These are phyloP conservation scores for Pythium vanterpoolii DNA, from an alignment of 352 stramenopile genomes.

Conservation along the genomic window DNA sequence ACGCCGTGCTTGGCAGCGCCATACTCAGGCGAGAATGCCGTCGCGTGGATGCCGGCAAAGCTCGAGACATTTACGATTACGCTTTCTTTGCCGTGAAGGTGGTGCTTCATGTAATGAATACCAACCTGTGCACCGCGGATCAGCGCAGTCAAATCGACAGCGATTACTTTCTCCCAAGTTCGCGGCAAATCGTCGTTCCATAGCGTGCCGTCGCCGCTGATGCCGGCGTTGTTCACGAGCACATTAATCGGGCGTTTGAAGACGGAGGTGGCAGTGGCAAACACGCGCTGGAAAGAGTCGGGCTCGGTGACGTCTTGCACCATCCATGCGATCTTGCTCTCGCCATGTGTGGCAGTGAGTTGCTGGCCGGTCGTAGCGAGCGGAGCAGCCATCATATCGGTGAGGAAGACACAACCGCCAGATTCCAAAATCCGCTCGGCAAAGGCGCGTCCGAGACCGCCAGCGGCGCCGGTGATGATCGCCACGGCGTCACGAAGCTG, in stretches of 20 bases:
- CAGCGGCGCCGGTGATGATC: constrained; percentile 69
- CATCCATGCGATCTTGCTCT: constrained; percentile 51
- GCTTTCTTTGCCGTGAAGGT: constrained; percentile 47
- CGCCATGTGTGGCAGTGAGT: constrained; percentile 42
- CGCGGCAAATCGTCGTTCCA: constrained; percentile 30
- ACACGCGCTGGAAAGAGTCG: constrained; percentile 53
- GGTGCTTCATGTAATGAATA: constrained; percentile 60
- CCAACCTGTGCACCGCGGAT: constrained; percentile 64
- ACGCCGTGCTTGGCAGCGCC: constrained; percentile 67
- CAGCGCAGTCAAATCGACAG: constrained; percentile 68
- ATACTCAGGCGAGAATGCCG: constrained; percentile 62
- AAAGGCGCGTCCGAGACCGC: constrained; percentile 64
- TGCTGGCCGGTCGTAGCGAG: constrained; percentile 50
- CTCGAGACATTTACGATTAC: constrained; percentile 70
- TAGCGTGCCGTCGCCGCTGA: constrained; percentile 49
- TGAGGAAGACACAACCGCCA: constrained; percentile 67
- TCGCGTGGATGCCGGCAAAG: constrained; percentile 47
- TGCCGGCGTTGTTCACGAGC: constrained; percentile 79
- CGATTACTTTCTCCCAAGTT: constrained; percentile 57
- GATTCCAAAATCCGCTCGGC: constrained; percentile 43
- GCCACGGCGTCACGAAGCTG: constrained; percentile 52
- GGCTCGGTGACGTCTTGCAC: constrained; percentile 65
- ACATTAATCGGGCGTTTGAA: constrained; percentile 64
- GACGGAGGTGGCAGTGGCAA: constrained; percentile 53
- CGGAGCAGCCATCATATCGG: constrained; percentile 55